Percentiles rank a stretch among this genome's conserved stretches.
These are phyloP conservation scores for Gnetum montanum DNA, from an alignment of 75 land plant species.

Conservation along the genomic window DNA sequence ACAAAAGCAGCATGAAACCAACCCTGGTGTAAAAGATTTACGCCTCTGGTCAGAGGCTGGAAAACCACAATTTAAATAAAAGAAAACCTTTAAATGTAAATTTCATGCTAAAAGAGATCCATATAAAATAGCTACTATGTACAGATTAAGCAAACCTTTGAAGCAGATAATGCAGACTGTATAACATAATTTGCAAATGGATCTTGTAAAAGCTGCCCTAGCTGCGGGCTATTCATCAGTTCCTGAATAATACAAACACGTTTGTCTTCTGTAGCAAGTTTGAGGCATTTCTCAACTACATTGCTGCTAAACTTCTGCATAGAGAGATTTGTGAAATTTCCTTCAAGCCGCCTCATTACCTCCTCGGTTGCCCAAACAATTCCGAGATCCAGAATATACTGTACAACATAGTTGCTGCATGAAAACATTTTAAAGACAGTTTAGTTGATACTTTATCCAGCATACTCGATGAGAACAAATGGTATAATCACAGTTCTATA, in stretches of 20 bases:
- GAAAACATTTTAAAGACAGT: background rate
- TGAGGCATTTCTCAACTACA: conserved; percentile 82
- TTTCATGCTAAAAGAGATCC: background rate
- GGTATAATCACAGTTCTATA: no score
- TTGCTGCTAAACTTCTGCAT: conserved; percentile 78
- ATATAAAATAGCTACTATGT: no score
- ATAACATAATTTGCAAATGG: conserved; percentile 83
- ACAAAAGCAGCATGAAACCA: conserved; percentile 39
- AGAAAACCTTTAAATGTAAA: background rate
- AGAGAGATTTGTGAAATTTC: conserved; percentile 42
- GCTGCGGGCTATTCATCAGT: conserved; percentile 27
- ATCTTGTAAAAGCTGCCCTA: conserved; percentile 60
- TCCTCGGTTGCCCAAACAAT: conserved; percentile 36
- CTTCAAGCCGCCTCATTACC: conserved; percentile 48
- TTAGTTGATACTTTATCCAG: background rate
- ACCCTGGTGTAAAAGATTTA: conserved; percentile 29
- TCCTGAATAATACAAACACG: conserved; percentile 43
- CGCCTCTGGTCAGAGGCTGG: background rate
- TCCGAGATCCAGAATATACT: conserved; percentile 40
- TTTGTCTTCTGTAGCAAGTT: conserved; percentile 31
- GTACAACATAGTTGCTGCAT: conserved; percentile 83
- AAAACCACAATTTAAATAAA: background rate
- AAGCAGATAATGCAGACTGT: conserved; percentile 56
- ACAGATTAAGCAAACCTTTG: conserved; percentile 47
- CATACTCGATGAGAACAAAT: background rate